Evolutionary conservation across 2,329 filamentous ascomycete species (phyloP).

Genomic region (Xylariaceae sp.): DNA sequence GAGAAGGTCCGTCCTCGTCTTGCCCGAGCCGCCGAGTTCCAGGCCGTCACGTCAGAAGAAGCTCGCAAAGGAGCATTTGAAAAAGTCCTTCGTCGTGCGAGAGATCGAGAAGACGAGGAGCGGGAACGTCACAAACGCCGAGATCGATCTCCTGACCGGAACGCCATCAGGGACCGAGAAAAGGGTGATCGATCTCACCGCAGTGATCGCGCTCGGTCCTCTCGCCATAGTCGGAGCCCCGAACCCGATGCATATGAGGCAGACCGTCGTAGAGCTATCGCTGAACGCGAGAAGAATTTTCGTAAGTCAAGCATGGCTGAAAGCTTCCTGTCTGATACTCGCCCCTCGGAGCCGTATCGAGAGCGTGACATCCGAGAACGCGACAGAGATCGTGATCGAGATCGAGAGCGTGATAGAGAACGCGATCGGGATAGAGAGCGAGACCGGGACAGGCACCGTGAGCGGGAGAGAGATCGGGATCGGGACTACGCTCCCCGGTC

Average conservation of each 20-base stretch:
- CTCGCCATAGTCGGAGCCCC: conserved; percentile 77
- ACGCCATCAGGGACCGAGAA: conserved; percentile 54
- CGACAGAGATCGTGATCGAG: conserved; percentile 37
- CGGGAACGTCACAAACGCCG: conserved; percentile 59
- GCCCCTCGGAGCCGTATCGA: conserved; percentile 45
- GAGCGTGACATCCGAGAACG: conserved; percentile 41
- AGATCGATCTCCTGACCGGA: conserved; percentile 55
- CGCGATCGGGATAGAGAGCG: conserved; percentile 35
- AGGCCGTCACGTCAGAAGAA: conserved; percentile 78
- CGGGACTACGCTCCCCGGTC: conserved; percentile 51
- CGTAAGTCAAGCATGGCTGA: conserved; percentile 74
- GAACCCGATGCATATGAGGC: conserved; percentile 94
- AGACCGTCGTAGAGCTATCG: conserved; percentile 88
- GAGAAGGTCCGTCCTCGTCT: conserved; percentile 81
- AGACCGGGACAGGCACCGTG: conserved; percentile 38
- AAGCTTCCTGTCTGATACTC: conserved; percentile 55
- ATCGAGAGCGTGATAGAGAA: conserved; percentile 38
- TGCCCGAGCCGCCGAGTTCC: conserved; percentile 79
- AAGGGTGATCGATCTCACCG: conserved; percentile 64
- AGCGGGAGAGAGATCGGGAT: conserved; percentile 41
- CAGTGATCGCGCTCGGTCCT: conserved; percentile 49
- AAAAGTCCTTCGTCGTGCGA: conserved; percentile 85
- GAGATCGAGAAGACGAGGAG: conserved; percentile 88
- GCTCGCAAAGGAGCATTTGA: conserved; percentile 82
- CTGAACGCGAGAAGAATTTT: conserved; percentile 91